Conservation (phyloP, 75 land plant species). For the Ceratopteris richardii region DNA sequence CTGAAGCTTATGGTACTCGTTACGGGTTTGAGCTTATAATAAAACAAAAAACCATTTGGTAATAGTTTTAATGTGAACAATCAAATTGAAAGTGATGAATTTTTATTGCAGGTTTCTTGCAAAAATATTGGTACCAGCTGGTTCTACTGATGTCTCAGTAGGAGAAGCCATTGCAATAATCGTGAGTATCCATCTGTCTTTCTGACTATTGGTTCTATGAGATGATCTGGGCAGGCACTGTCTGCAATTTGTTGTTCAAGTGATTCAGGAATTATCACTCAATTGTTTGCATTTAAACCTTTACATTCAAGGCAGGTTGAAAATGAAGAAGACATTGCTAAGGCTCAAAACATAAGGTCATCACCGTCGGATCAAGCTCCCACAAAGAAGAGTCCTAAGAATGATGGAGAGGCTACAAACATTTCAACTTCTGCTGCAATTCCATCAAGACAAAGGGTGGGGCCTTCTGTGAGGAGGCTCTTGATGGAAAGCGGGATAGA, state of each 20-base stretch:
- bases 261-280: too few species aligned
- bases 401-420: neutral
- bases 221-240: neutral
- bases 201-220: neutral
- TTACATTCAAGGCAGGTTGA: conserved; percentile 66
- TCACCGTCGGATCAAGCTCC: conserved; percentile 8
- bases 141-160: conserved; percentile 80
- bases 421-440: neutral
- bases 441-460: conserved; percentile 33
- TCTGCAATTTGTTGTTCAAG: too few species aligned
- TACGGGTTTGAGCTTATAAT: too few species aligned
- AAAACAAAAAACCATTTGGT: too few species aligned
- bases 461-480: conserved; percentile 88
- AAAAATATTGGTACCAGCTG: conserved; percentile 84
- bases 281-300: too few species aligned
- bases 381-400: neutral
- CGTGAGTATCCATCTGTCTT: conserved; percentile 30
- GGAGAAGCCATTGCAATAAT: conserved; percentile 77
- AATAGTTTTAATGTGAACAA: too few species aligned
- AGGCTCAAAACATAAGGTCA: conserved; percentile 22
- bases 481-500: conserved; percentile 75
- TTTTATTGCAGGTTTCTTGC: conserved; percentile 59
- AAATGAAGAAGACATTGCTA: conserved; percentile 49
- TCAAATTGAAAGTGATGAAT: too few species aligned
- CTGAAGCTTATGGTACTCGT: too few species aligned